These are phyloP conservation scores for Candida dubliniensis DNA, from an alignment of 1,139 yeast species.

Conservation along the genomic window DNA sequence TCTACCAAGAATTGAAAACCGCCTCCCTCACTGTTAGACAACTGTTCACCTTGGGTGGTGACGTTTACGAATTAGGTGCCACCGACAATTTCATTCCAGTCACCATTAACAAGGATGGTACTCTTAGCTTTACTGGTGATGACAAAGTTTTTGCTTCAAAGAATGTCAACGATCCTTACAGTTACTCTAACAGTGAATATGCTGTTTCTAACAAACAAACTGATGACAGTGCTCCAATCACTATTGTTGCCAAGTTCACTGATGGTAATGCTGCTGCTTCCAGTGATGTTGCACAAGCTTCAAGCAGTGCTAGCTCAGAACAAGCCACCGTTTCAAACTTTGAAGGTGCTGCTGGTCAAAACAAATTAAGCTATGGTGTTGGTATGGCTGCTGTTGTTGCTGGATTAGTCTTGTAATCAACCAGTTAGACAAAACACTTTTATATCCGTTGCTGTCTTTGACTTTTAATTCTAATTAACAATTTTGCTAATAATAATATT, in stretches of 20 bases:
- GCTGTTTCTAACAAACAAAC: constrained; percentile 23
- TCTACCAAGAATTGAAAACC: not conserved
- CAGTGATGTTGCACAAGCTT: not conserved
- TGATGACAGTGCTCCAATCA: constrained; percentile 20
- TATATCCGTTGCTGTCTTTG: too few relatives aligned
- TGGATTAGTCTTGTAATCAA: constrained; percentile 1
- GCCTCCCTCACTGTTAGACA: not conserved
- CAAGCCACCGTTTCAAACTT: constrained; percentile 3
- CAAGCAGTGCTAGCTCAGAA: constrained; percentile 4
- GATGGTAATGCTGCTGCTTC: not conserved
- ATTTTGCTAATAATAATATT: too few relatives aligned
- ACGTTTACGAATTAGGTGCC: constrained; percentile 14
- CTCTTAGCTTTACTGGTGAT: constrained; percentile 29
- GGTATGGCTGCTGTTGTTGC: constrained; percentile 1
- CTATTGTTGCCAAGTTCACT: constrained; percentile 14
- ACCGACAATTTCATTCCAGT: constrained; percentile 12
- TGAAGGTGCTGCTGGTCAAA: constrained; percentile 3
- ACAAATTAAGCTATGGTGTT: not conserved
- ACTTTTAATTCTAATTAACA: too few relatives aligned
- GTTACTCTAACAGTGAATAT: constrained; percentile 29
- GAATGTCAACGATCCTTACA: constrained; percentile 45
- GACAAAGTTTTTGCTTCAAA: constrained; percentile 37
- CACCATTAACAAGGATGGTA: constrained; percentile 19
- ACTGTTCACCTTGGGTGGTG: constrained; percentile 2
- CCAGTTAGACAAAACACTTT: too few relatives aligned